Base-by-base conservation (phyloP, 257 asterid species). In the Echium plantagineum region DNA sequence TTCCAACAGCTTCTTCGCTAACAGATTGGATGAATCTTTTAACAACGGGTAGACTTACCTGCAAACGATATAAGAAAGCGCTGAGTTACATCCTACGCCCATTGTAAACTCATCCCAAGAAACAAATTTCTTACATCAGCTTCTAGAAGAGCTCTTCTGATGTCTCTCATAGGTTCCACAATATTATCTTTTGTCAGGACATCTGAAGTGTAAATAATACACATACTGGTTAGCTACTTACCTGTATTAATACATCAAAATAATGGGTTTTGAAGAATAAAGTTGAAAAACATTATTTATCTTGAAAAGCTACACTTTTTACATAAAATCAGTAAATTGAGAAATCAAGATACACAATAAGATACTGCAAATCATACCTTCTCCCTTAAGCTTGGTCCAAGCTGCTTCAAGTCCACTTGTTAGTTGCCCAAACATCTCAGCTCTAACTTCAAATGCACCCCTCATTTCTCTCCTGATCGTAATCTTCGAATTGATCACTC, bases 1-100 rank as follows among this genome's bases (percentile, higher is more conserved):
- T 84, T 58, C 97, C 98, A 53, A 88, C 90, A 21, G 95, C 98
- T 80, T 82, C 84, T 38, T 91, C 97, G 28, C 89, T 88, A 19
- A 91, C 89, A 52, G 86, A 70, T 83, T 88, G 94, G 71, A 91
- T 87, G 75, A 91, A 91, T 76, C 98, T 82, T 81, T 94, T 85
- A 63, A 86, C 97, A 72, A 91, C 98, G 57, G 98, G 95, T 72
- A 91, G 95, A 71, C 98, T 90, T 68, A 90, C 97, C 97, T 90
- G 91, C 64, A 78, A 69, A 72, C 54, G 4, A 21, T 22, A 68
- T 63, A 66, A 28, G 53, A 18, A 62, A 52, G 16, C 42, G 60
- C 53, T 58, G 7, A 15, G 16, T 52, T 6, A 17, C 31, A 38
- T 15, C 38, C 51, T 46, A 53, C 60, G 19, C 55, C 19, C 7